These are phyloP conservation scores for Fusarium sp. DNA, from an alignment of 2,329 filamentous ascomycete genomes.

Conservation along the genomic window DNA sequence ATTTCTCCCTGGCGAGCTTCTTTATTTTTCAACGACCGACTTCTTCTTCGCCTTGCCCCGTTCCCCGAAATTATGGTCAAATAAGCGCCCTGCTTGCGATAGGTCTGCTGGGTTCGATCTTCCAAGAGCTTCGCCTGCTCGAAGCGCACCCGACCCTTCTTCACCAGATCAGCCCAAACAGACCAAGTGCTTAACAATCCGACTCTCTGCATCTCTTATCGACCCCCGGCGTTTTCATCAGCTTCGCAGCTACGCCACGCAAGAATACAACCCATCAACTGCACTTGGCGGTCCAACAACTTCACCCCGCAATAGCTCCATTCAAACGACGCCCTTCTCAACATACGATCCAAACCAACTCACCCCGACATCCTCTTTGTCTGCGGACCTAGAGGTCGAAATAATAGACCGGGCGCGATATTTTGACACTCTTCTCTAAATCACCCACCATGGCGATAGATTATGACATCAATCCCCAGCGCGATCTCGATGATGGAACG, in stretches of 20 bases:
- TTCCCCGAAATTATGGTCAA: conserved; percentile 29
- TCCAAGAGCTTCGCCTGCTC: conserved; percentile 31
- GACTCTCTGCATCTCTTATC: neutral
- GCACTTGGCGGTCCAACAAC: neutral
- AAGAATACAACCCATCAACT: neutral
- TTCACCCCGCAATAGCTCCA: conserved; percentile 31
- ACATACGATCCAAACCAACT: conserved; percentile 8
- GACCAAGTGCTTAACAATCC: neutral
- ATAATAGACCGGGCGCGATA: neutral
- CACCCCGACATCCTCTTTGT: neutral
- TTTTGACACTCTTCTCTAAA: neutral
- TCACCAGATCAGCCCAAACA: neutral
- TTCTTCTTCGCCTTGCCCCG: neutral
- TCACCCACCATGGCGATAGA: conserved; percentile 41
- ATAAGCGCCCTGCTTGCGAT: conserved; percentile 27
- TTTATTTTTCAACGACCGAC: neutral
- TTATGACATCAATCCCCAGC: conserved; percentile 46
- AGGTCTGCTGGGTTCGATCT: conserved; percentile 35
- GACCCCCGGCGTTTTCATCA: neutral
- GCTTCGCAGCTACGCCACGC: neutral
- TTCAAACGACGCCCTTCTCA: conserved; percentile 14
- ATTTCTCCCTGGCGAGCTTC: neutral
- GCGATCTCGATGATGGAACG: conserved; percentile 42
- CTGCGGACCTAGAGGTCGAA: neutral
- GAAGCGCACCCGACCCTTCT: neutral